These are phyloP conservation scores for Cryphonectria radicalis DNA, from an alignment of 2,329 filamentous ascomycete genomes.

Conservation along the genomic window DNA sequence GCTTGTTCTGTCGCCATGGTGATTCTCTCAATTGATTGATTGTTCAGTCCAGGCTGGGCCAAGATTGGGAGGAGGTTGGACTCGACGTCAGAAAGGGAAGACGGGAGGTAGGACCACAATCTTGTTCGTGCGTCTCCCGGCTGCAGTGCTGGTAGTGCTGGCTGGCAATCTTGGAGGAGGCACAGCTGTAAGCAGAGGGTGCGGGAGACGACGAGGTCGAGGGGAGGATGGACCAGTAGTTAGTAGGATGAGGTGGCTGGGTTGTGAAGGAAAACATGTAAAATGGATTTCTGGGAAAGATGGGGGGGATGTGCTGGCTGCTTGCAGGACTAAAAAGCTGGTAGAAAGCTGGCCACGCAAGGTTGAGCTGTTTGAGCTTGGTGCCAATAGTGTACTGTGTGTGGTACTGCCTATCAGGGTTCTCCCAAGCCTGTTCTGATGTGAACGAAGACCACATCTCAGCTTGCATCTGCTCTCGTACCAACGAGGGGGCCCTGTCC, in stretches of 20 bases:
- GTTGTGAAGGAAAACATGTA: constrained; percentile 21
- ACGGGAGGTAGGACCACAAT: neutral
- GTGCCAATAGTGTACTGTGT: neutral
- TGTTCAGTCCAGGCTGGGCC: neutral
- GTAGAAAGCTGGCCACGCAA: constrained; percentile 12
- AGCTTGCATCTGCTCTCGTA: neutral
- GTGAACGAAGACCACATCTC: constrained; percentile 4
- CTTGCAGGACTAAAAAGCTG: constrained; percentile 15
- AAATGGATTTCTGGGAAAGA: constrained; percentile 9
- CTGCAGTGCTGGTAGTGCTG: neutral
- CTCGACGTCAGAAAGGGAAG: neutral
- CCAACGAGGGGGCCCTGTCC: constrained; percentile 3
- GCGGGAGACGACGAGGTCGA: constrained; percentile 12
- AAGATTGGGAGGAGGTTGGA: neutral
- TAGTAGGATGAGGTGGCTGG: constrained; percentile 8
- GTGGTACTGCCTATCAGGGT: neutral
- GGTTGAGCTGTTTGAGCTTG: constrained; percentile 2
- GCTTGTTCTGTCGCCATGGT: constrained; percentile 39
- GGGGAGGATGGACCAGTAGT: constrained; percentile 5
- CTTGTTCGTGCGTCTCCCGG: neutral
- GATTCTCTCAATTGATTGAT: constrained; percentile 3
- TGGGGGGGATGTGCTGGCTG: neutral
- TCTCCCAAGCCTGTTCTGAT: constrained; percentile 3
- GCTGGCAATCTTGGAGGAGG: neutral
- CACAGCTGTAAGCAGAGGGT: constrained; percentile 11